phyloP scores from a whole-genome alignment of 1,284 basidiomycete species.

The Leccinum pachyderme region DNA sequence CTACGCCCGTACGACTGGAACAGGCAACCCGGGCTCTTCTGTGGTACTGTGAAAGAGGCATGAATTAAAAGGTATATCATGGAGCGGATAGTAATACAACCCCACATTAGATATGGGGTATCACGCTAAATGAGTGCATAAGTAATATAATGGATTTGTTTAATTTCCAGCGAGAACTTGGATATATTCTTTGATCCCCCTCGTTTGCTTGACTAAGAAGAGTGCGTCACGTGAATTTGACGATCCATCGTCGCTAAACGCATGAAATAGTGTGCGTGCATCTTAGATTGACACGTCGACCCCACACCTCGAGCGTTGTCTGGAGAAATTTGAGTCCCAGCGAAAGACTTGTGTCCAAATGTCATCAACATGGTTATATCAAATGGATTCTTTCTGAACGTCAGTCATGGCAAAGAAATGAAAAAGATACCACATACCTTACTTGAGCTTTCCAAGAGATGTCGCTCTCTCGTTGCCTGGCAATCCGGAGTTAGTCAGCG shows the following conservation, averaged over 20 bases:
- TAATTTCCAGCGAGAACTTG: neutral
- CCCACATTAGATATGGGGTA: neutral
- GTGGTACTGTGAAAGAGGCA: neutral
- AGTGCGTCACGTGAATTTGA: neutral
- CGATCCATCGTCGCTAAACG: neutral
- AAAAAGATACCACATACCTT: neutral
- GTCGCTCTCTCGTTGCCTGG: neutral
- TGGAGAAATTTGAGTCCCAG: neutral
- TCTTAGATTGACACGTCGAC: neutral
- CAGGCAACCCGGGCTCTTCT: neutral
- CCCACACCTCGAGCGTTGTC: neutral
- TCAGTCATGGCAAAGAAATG: neutral
- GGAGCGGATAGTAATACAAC: neutral
- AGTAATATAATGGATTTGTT: neutral
- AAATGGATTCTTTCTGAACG: neutral
- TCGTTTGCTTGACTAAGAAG: neutral
- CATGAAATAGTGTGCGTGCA: neutral
- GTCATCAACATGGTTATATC: neutral
- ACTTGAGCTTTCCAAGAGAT: neutral
- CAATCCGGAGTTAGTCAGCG: neutral
- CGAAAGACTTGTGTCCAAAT: neutral
- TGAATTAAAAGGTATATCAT: neutral
- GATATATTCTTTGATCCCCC: neutral
- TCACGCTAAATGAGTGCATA: neutral
- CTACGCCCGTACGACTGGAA: neutral